Base-by-base conservation (phyloP, 208 protist species). In the Wallacemonas sp. region DNA sequence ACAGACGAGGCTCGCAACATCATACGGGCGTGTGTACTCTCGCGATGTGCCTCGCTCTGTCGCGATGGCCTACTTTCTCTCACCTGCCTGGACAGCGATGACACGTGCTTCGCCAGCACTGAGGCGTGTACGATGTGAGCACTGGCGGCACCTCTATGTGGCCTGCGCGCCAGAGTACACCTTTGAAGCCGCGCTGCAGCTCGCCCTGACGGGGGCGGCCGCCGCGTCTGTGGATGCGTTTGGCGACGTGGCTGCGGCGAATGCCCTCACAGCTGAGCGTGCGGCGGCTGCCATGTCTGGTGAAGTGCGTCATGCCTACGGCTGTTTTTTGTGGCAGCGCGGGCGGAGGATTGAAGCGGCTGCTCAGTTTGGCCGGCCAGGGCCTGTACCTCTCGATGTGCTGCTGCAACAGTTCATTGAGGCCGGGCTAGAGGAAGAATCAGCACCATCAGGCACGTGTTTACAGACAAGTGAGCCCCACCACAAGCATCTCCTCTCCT, bases 311-410 rank as follows among this genome's bases (percentile, higher is more conserved):
- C 68, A 69, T 19, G 41, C 44, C 12, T 75, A 80, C 28, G 75
- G 63, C 21, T 15, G 1, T 12, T 54, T 49, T 9, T 39, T 80
- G 11, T 67, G 70, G 60, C 19, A 45, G 19, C 55, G 51, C 14
- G 33, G 62, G 11, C 63, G 75, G 2, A 53, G 53, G 53, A 28
- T 80, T 15, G 75, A 80, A 56, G 55, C 75, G 3, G 75, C 75
- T 3, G 75, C 54, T 6, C 69, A 76, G 53, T 45, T 71, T 47
- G 74, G 60, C 22, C 34, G 24, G n/a, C 36, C 56, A 56, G 59
- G 66, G 41, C 27, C 46, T 31, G 36, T 26, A 15, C 66, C 63
- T 22, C 49, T 79, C 3, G 64, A 73, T 14, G 49, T 65, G 3
- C 54, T 72, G 1, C 17, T 80, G 8, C 31, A 62, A 14, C 39